Conservation (phyloP, 2,329 filamentous ascomycete genomes). For the Fusarium sacchari region DNA sequence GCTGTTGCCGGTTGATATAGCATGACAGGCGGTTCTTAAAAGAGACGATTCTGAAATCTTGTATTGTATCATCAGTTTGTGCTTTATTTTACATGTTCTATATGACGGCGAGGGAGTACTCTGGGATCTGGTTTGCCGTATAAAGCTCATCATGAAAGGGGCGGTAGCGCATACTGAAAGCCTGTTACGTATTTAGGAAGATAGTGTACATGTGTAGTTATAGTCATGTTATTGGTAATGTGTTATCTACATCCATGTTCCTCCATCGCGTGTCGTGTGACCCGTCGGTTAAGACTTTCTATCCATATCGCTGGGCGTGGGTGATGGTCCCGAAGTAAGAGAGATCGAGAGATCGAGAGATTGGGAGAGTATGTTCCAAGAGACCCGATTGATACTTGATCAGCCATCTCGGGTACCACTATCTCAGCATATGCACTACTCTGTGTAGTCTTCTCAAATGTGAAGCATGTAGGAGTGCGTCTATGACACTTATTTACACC, state of each 20-base stretch:
- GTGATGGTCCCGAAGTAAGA: neutral
- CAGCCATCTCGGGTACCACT: neutral
- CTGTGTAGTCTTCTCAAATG: neutral
- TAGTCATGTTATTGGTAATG: neutral
- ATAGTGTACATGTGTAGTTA: slow-evolving; percentile 1
- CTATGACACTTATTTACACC: neutral
- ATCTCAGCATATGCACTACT: neutral
- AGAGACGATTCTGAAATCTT: neutral
- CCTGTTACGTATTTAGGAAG: slow-evolving; percentile 2
- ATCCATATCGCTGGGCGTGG: neutral
- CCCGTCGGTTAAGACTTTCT: neutral
- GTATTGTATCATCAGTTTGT: slow-evolving; percentile 16
- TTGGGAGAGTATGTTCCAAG: no score
- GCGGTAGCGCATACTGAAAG: neutral
- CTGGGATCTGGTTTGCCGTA: neutral
- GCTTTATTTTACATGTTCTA: slow-evolving; percentile 10
- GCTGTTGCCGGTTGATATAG: slow-evolving; percentile 54
- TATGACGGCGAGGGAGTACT: slow-evolving; percentile 11
- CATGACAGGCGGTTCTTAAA: neutral
- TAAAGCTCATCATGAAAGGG: neutral
- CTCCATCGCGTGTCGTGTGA: neutral
- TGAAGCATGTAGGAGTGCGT: neutral
- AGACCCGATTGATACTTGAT: neutral
- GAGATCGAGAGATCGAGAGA: neutral
- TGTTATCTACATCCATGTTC: neutral